These are phyloP conservation scores for Sporothrix mexicana DNA, from an alignment of 2,329 filamentous ascomycete species.

Conservation along the genomic window DNA sequence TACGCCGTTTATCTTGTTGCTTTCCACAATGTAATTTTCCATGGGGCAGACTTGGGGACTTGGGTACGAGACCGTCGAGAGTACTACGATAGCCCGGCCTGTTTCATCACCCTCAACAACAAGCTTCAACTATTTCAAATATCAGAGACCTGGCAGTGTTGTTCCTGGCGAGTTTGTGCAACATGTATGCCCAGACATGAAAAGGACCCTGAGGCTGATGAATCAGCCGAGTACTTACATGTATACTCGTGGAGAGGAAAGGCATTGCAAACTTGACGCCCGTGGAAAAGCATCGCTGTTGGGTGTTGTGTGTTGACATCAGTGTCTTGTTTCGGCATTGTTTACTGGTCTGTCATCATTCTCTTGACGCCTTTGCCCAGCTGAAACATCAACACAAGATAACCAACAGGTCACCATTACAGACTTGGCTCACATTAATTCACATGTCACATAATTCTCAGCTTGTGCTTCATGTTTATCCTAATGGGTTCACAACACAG, in stretches of 20 bases:
- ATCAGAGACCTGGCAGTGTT: not conserved
- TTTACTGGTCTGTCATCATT: not conserved
- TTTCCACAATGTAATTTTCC: not conserved
- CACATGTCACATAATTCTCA: conserved; percentile 2
- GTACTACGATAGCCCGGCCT: not conserved
- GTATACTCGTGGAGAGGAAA: too few relatives aligned
- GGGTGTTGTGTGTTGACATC: too few relatives aligned
- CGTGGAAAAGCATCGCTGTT: not conserved
- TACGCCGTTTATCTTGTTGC: not conserved
- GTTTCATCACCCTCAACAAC: not conserved
- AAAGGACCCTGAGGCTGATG: conserved; percentile 2
- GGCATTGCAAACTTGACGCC: not conserved
- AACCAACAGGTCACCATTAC: not conserved
- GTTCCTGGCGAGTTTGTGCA: too few relatives aligned
- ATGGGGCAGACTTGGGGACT: not conserved
- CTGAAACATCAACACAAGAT: conserved; percentile 3
- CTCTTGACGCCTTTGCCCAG: not conserved
- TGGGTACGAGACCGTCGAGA: not conserved
- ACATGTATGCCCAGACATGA: too few relatives aligned
- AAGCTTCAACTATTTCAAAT: not conserved
- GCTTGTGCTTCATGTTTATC: not conserved
- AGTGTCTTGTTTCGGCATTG: not conserved
- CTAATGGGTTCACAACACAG: not conserved
- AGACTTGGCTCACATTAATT: not conserved
- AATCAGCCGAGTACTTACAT: too few relatives aligned